Conservation (phyloP, 2,329 filamentous ascomycete species). For the Sporothrix humicola region DNA sequence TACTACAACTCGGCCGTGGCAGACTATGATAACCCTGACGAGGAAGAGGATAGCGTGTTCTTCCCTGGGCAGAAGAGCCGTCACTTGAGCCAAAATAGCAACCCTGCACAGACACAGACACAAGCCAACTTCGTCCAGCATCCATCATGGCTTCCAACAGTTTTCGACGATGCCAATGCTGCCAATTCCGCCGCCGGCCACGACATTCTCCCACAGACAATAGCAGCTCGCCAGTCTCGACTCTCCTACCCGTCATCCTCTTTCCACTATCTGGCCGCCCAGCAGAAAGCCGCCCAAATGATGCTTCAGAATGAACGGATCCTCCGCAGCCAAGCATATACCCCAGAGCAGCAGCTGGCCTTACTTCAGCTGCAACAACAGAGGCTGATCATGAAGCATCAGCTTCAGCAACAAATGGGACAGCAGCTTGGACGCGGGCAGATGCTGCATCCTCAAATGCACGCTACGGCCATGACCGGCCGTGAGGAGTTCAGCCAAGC, state of each 20-base stretch:
- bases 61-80: not conserved
- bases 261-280: not conserved
- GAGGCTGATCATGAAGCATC: not conserved
- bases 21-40: not conserved
- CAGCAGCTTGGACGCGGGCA: not conserved
- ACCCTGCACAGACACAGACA: not conserved
- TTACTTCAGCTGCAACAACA: not conserved
- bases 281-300: not conserved
- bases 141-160: not conserved
- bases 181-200: too few species aligned
- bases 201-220: not conserved
- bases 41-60: slow-evolving; percentile 2
- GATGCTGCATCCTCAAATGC: not conserved
- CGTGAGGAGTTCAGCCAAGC: not conserved
- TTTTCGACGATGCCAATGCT: not conserved
- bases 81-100: not conserved
- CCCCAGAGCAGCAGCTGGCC: not conserved
- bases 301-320: not conserved
- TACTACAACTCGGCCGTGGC: not conserved
- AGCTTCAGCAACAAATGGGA: not conserved
- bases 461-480: not conserved
- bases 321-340: not conserved
- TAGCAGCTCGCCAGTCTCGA: not conserved
- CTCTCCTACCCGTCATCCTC: not conserved
- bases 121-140: not conserved